Conservation (phyloP, 495 filamentous ascomycete genomes). For the Neurospora sp. region DNA sequence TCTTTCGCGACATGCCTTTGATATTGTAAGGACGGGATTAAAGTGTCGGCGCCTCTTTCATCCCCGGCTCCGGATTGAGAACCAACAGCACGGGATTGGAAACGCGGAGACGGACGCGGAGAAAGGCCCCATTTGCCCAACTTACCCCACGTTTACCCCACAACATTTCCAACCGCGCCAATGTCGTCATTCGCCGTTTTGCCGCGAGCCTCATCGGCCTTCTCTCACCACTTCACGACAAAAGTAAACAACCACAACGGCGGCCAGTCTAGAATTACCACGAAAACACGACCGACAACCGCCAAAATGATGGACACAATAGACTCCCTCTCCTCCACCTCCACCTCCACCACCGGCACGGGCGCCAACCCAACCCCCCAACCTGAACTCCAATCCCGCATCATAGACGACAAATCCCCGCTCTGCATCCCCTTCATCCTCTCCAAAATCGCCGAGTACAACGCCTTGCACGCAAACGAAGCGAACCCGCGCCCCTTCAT, state of each 20-base stretch:
- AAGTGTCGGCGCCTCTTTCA: not conserved
- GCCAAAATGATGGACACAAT: not conserved
- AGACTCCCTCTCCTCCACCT: not conserved
- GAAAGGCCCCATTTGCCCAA: not conserved
- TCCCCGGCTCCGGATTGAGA: not conserved
- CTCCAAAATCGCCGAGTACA: constrained; percentile 47
- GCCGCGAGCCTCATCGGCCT: not conserved
- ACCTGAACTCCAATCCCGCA: constrained; percentile 13
- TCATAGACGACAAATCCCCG: constrained; percentile 79
- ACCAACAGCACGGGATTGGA: no score
- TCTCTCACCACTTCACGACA: constrained; percentile 1
- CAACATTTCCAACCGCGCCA: not conserved
- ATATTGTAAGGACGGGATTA: not conserved
- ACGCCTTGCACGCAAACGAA: constrained; percentile 17
- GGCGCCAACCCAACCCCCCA: constrained; percentile 8
- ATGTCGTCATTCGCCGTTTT: not conserved
- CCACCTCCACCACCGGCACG: constrained; percentile 5
- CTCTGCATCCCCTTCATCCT: constrained; percentile 82
- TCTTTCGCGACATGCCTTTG: not conserved
- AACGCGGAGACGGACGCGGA: not conserved
- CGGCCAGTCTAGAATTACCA: no score
- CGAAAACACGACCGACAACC: no score
- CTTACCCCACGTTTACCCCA: not conserved
- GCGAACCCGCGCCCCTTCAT: constrained; percentile 38
- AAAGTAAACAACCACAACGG: not conserved